Evolutionary conservation across 805 yeast genomes (phyloP).

Genomic region (Brettanomyces sp.): DNA sequence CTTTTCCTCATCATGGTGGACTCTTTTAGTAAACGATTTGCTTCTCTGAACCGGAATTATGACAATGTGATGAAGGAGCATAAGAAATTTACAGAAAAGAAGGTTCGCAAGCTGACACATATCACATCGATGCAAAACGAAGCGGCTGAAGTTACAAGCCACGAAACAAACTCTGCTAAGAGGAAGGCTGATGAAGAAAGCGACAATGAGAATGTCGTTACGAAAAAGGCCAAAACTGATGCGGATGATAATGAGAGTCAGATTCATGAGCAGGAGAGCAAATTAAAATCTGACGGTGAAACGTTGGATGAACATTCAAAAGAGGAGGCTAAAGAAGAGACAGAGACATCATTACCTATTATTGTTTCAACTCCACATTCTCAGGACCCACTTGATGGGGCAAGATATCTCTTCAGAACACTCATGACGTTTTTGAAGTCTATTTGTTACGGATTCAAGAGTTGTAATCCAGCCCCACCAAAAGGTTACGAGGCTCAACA

Average conservation of each 20-base stretch:
- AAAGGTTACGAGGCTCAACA: conserved; percentile 39
- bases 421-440: conserved; percentile 85
- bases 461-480: conserved; percentile 79
- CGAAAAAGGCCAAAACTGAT: neutral
- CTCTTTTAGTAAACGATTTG: conserved; percentile 78
- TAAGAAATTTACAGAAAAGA: conserved; percentile 37
- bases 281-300: neutral
- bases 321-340: conserved; percentile 3
- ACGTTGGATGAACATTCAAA: conserved; percentile 5
- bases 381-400: conserved; percentile 74
- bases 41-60: conserved; percentile 63
- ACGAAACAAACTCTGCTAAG: conserved; percentile 5
- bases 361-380: conserved; percentile 40
- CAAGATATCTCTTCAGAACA: conserved; percentile 79
- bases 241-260: neutral
- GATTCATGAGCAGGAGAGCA: neutral
- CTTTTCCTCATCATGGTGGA: conserved; percentile 78
- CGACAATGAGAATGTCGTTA: neutral
- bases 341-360: conserved; percentile 42
- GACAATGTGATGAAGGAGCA: conserved; percentile 57
- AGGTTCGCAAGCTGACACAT: conserved; percentile 33
- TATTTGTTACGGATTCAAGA: conserved; percentile 78
- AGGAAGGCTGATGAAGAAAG: neutral
- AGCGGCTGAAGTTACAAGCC: conserved; percentile 27
- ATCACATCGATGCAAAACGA: conserved; percentile 28